Base-by-base conservation (phyloP, 805 yeast genomes). In the Metschnikowia noctiluminum region DNA sequence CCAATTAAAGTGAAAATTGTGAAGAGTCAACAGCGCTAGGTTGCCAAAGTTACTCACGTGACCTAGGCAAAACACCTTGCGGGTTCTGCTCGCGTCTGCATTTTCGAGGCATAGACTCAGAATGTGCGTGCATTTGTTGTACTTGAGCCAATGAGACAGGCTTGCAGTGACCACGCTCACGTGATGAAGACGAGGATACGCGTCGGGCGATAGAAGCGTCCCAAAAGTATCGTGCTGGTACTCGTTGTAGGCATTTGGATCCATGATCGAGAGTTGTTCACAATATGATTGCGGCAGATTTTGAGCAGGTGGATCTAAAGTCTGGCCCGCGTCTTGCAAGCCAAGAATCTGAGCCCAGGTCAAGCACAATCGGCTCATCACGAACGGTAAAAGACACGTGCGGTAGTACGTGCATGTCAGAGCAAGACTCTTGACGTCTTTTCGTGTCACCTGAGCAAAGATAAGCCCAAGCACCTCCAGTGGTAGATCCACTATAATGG, bases 1-100 rank as follows among this genome's bases (percentile, higher is more conserved):
- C 78, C 80, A 63, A 62, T 70, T 59, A 64, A 80, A 60, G 66
- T 74, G 63, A 60, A 69, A 80, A 15, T 73, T 68, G 42, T 64
- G 49, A 12, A 80, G 62, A 1, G 60, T 54, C n/a, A 79, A 54
- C 14, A 57, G 57, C 8, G 58, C 49, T 38, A 80, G 58, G 5
- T 58, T 51, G 1, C 54, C 50, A 50, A 78, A 76, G 7, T 68
- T 60, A 28, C 53, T 57, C 36, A 79, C 59, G 58, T 80, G 83
- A 38, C 68, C 62, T 50, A 79, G 57, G 49, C 70, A 70, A 56
- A 80, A 80, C 15, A 63, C 64, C 42, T 68, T 60, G 14, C 43
- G 51, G 48, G 46, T 61, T 59, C 13, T 48, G 35, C 38, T 15
- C n/a, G 26, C 35, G 7, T 42, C 44, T 16, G 66, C 69, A 40